phyloP scores from a whole-genome alignment of 495 filamentous ascomycete genomes.

The Tuber brumale region DNA sequence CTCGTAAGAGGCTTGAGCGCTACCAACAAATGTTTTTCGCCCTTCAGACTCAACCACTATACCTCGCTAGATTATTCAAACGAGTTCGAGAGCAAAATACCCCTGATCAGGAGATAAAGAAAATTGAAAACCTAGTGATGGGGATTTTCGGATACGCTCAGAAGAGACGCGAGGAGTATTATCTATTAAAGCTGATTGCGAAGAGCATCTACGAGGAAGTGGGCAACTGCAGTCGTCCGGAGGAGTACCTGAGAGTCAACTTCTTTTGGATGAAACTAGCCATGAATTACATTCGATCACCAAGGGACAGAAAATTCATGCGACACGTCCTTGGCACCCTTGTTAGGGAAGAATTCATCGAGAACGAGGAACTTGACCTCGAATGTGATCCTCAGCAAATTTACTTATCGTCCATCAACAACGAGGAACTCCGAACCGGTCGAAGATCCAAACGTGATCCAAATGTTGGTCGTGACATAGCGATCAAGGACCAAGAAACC shows the following conservation, averaged over 20 bases:
- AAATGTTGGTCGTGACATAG: slow-evolving; percentile 79
- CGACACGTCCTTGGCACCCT: slow-evolving; percentile 74
- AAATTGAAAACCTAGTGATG: slow-evolving; percentile 90
- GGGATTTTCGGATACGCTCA: slow-evolving; percentile 95
- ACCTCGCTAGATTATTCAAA: slow-evolving; percentile 81
- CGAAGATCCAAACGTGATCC: slow-evolving; percentile 68
- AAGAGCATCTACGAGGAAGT: slow-evolving; percentile 82
- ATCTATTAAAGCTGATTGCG: slow-evolving; percentile 81
- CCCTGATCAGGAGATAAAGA: slow-evolving; percentile 84
- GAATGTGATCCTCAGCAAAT: slow-evolving; percentile 98
- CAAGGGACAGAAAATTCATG: slow-evolving; percentile 85
- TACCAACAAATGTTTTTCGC: slow-evolving; percentile 98
- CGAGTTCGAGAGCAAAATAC: slow-evolving; percentile 75
- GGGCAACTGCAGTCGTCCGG: slow-evolving; percentile 61
- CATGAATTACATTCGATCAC: slow-evolving; percentile 80
- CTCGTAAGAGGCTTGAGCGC: slow-evolving; percentile 84
- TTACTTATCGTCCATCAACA: slow-evolving; percentile 87
- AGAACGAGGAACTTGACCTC: slow-evolving; percentile 80
- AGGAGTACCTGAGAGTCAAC: slow-evolving; percentile 81
- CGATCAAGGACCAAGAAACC: slow-evolving; percentile 88
- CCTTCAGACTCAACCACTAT: slow-evolving; percentile 92
- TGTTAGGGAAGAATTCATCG: slow-evolving; percentile 80
- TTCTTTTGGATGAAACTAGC: slow-evolving; percentile 91
- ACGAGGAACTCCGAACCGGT: slow-evolving; percentile 91
- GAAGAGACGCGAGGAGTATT: slow-evolving; percentile 93